Percentiles rank a stretch among this genome's conserved stretches.
phyloP scores from a whole-genome alignment of 805 yeast species.

The Yarrowia divulgata region DNA sequence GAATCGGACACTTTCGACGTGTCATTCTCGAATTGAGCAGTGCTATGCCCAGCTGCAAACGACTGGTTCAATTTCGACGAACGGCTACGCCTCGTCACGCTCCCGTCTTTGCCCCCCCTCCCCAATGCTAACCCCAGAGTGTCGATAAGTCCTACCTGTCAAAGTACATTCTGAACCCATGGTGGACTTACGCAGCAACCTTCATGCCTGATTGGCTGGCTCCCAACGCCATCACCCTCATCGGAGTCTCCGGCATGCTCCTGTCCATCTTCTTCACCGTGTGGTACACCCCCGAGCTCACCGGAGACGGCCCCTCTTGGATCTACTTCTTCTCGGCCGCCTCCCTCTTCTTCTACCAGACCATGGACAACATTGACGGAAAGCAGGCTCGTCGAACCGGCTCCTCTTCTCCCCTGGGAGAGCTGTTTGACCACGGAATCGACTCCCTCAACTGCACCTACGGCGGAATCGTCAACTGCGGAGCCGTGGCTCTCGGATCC shows the following conservation, averaged over 20 bases:
- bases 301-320: constrained; percentile 72
- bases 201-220: constrained; percentile 92
- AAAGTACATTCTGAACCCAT: constrained; percentile 77
- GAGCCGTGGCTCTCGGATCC: constrained; percentile 80
- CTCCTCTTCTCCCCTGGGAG: constrained; percentile 94
- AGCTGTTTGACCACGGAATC: constrained; percentile 89
- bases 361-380: constrained; percentile 97
- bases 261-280: constrained; percentile 68
- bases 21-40: too few species aligned
- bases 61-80: too few species aligned
- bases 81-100: too few species aligned
- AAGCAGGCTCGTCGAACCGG: constrained; percentile 95
- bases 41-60: too few species aligned
- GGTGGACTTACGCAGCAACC: constrained; percentile 81
- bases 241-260: constrained; percentile 76
- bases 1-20: too few species aligned
- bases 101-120: not conserved
- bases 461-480: constrained; percentile 73
- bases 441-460: constrained; percentile 80
- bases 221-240: constrained; percentile 86
- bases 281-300: constrained; percentile 74
- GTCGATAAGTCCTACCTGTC: constrained; percentile 87
- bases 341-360: constrained; percentile 88
- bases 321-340: constrained; percentile 77
- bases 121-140: constrained; percentile 42